phyloP scores from a whole-genome alignment of 495 filamentous ascomycete genomes.

The Rhypophila decipiens region DNA sequence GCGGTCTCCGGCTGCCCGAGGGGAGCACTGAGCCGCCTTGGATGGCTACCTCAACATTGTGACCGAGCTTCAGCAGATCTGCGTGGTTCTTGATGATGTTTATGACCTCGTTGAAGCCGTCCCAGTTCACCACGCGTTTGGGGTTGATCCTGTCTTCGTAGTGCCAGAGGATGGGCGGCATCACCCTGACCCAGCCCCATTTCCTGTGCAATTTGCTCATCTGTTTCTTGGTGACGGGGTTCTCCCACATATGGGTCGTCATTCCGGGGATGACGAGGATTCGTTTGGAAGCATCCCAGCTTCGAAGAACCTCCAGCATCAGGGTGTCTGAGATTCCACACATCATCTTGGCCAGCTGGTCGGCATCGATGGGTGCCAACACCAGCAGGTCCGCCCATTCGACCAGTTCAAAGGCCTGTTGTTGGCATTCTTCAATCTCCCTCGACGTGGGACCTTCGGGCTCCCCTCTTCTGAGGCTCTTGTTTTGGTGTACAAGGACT shows the following conservation, averaged over 20 bases:
- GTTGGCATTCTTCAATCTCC: conserved; percentile 39
- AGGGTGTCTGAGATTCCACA: conserved; percentile 69
- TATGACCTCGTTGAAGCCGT: conserved; percentile 57
- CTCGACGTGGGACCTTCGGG: conserved; percentile 22
- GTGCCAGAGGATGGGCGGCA: conserved; percentile 66
- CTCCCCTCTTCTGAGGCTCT: conserved; percentile 21
- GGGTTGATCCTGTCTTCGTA: conserved; percentile 47
- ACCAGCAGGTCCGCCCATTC: conserved; percentile 85
- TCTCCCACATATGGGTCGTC: conserved; percentile 77
- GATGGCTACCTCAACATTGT: conserved; percentile 48
- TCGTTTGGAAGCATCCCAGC: conserved; percentile 79
- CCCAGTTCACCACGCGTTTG: conserved; percentile 56
- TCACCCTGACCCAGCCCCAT: conserved; percentile 74
- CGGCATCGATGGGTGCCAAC: conserved; percentile 76
- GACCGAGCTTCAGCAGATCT: conserved; percentile 54
- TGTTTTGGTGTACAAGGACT: conserved; percentile 44
- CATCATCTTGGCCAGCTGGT: conserved; percentile 76
- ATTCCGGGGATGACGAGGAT: conserved; percentile 78
- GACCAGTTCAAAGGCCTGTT: conserved; percentile 62
- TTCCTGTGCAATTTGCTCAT: conserved; percentile 70
- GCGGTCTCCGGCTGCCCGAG: conserved; percentile 21
- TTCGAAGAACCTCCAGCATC: conserved; percentile 65
- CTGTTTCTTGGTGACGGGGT: conserved; percentile 77
- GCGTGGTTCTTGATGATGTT: conserved; percentile 61
- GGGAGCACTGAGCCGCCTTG: conserved; percentile 23